Conservation (phyloP, 2,329 filamentous ascomycete species). For the Colletotrichum caudatum region DNA sequence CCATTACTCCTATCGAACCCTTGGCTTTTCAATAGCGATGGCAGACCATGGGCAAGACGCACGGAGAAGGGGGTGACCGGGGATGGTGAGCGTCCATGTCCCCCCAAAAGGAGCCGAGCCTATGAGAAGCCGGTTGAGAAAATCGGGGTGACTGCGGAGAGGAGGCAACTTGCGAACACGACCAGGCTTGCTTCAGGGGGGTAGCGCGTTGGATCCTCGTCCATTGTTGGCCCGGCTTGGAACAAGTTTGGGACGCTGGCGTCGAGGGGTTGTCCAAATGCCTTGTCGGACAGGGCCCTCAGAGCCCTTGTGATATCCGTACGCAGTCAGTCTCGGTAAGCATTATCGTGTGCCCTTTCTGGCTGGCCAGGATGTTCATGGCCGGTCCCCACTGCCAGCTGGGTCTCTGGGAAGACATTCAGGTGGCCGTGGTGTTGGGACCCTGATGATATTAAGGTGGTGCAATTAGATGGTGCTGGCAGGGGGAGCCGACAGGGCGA, state of each 20-base stretch:
- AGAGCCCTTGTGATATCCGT: slow-evolving; percentile 1
- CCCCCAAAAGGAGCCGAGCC: slow-evolving; percentile 2
- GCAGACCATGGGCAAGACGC: slow-evolving; percentile 29
- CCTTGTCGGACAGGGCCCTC: slow-evolving; percentile 25
- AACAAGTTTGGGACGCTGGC: slow-evolving; percentile 9
- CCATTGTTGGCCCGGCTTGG: slow-evolving; percentile 34
- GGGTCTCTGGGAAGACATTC: slow-evolving; percentile 39
- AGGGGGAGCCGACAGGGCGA: slow-evolving; percentile 25
- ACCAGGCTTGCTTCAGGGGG: slow-evolving; percentile 1
- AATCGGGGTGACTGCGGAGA: slow-evolving; percentile 30
- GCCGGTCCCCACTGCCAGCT: slow-evolving; percentile 30
- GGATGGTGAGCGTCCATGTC: slow-evolving; percentile 17
- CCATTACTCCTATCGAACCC: slow-evolving; percentile 5
- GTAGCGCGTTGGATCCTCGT: slow-evolving; percentile 26
- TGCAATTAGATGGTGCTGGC: slow-evolving; percentile 38
- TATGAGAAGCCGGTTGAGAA: slow-evolving; percentile 28
- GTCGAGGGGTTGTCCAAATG: slow-evolving; percentile 17
- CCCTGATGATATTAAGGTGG: slow-evolving; percentile 40
- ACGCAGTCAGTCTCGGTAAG: not conserved
- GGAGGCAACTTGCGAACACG: slow-evolving; percentile 24
- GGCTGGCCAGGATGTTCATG: slow-evolving; percentile 26
- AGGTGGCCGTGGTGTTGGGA: slow-evolving; percentile 40
- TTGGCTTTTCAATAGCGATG: slow-evolving; percentile 13
- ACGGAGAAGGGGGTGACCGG: slow-evolving; percentile 35
- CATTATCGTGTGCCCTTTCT: slow-evolving; percentile 14